A percentile compares a stretch with the other conserved stretches of the same genome.
These are phyloP conservation scores for Trichomonas tenax DNA, from an alignment of 208 protist genomes.

Conservation along the genomic window DNA sequence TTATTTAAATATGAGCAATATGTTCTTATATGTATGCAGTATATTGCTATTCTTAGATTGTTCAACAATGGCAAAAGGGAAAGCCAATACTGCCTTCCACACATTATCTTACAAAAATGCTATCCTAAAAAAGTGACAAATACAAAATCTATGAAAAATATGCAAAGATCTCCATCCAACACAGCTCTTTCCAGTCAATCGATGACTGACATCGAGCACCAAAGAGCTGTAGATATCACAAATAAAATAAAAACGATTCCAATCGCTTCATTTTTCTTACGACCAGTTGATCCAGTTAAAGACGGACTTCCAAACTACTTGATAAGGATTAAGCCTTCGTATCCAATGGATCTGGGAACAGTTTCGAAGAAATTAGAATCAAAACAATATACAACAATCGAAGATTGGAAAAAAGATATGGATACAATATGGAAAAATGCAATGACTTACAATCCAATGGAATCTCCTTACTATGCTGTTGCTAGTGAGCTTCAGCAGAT, in stretches of 20 bases:
- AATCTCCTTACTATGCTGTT: background rate
- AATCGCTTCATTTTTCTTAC: background rate
- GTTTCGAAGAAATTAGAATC: background rate
- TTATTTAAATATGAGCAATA: too few species aligned
- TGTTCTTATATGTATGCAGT: too few species aligned
- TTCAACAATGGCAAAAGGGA: too few species aligned
- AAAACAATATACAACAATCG: background rate
- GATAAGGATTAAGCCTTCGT: background rate
- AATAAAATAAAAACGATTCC: background rate
- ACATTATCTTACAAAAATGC: too few species aligned
- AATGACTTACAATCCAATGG: background rate
- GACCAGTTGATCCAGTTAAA: background rate
- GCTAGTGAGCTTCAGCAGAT: background rate
- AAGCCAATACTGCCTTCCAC: too few species aligned
- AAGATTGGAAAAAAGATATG: conserved; percentile 6
- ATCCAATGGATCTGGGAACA: background rate
- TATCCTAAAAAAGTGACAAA: background rate
- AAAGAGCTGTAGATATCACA: background rate
- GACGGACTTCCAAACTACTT: too few species aligned
- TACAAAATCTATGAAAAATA: background rate
- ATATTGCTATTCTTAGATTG: too few species aligned
- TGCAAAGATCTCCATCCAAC: background rate
- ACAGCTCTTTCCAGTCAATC: background rate
- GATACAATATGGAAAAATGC: conserved; percentile 13
- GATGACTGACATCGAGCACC: background rate